phyloP scores from a whole-genome alignment of 306 rosid genomes.

The Acacia confusa region DNA sequence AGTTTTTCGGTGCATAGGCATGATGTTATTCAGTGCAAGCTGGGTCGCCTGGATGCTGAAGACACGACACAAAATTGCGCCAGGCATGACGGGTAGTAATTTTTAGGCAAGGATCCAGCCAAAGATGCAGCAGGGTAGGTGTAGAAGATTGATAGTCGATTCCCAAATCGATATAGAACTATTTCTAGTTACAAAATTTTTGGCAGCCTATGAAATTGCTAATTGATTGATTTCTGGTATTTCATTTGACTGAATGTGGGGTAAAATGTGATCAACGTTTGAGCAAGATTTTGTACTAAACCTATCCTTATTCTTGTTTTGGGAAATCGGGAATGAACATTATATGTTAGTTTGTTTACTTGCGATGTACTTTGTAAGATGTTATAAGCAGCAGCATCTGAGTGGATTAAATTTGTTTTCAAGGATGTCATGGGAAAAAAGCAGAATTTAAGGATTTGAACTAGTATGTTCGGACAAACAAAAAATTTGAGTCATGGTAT shows the following conservation, averaged over 20 bases:
- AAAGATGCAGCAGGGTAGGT: slow-evolving; percentile 25
- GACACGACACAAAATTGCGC: slow-evolving; percentile 6
- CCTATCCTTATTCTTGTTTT: slow-evolving; percentile 6
- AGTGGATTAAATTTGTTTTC: neutral
- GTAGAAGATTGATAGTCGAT: slow-evolving; percentile 24
- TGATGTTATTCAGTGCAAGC: slow-evolving; percentile 32
- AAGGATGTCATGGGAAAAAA: neutral
- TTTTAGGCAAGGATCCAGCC: slow-evolving; percentile 32
- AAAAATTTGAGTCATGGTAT: neutral
- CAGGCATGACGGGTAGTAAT: slow-evolving; percentile 19
- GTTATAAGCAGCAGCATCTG: slow-evolving; percentile 7
- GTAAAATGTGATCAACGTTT: slow-evolving; percentile 4
- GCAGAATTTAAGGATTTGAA: neutral
- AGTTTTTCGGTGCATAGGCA: slow-evolving; percentile 11
- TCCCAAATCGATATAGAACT: slow-evolving; percentile 11
- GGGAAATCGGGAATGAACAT: slow-evolving; percentile 24
- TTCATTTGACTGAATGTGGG: slow-evolving; percentile 29
- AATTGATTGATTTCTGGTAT: slow-evolving; percentile 27
- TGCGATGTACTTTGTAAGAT: slow-evolving; percentile 23
- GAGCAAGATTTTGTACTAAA: slow-evolving; percentile 29
- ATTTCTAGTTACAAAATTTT: slow-evolving; percentile 36
- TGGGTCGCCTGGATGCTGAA: slow-evolving; percentile 19
- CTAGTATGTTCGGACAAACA: neutral
- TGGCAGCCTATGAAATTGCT: slow-evolving; percentile 36
- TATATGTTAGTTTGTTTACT: neutral